Evolutionary conservation across 1,139 yeast genomes (phyloP), one percentile per base, ranked within the genome.

Genomic region (Geotrichum restrictum): DNA sequence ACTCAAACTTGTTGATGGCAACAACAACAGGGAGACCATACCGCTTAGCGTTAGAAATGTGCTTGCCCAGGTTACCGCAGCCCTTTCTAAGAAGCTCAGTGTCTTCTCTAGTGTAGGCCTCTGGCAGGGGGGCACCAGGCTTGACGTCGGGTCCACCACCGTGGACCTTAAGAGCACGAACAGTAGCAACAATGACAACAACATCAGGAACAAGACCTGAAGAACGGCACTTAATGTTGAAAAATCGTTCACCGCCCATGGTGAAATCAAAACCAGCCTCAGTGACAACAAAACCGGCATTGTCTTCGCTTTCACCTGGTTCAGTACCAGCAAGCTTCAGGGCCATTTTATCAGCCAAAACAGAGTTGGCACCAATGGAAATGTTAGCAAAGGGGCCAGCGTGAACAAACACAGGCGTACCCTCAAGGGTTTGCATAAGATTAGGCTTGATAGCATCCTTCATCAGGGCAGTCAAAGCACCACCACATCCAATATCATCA

Each of bases 331-430:
- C 91, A 62, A 93, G 80, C 74, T 93, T 91, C 68, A 93, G 80
- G 4, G 97, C 98, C 79, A 93, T 83, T 72, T 87, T 87, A 72
- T 93, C 98, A 60, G 98, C 98, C 57, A 93, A 76, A 46, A 93
- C 89, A 38, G 98, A 91, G 58, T 88, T 84, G 6, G 98, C 97
- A 67, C 98, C 98, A 68, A 93, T 93, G 46, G 96, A 88, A 62
- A 93, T 93, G 72, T 93, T 93, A 62, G 98, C 98, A 69, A 93
- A 93, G 49, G 98, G 98, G 60, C 98, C 98, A 55, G 98, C 98
- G 69, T 93, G 98, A 51, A 93, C 96, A 64, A 93, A 84, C 42
- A 93, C 98, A 34, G 98, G 98, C 24, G 98, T 89, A 59, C 98
- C 98, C 74, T 93, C 98, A 62, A 93, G 79, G 51, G 98, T 88